phyloP scores from a whole-genome alignment of 73 alveolate species.

The Tetrahymena elliotti region DNA sequence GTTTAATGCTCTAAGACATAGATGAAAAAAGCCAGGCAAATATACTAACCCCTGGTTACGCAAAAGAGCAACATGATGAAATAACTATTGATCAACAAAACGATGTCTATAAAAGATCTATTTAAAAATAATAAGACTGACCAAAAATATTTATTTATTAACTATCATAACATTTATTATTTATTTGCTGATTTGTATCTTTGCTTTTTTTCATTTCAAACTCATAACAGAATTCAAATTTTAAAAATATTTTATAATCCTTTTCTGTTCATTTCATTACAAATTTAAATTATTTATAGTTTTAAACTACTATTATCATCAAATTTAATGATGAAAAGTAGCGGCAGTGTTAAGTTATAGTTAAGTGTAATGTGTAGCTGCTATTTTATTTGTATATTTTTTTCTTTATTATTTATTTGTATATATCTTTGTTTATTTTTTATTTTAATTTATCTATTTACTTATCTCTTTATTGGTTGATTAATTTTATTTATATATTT shows the following conservation, averaged over 20 bases:
- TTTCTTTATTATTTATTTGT: background rate
- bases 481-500: background rate
- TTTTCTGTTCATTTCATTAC: no score
- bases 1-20: background rate
- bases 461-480: background rate
- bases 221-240: no score
- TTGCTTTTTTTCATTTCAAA: no score
- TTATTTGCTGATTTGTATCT: no score
- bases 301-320: no score
- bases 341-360: no score
- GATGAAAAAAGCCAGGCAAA: background rate
- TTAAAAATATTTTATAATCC: no score
- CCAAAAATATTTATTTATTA: background rate
- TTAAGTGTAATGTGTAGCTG: background rate
- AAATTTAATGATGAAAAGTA: no score
- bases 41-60: background rate
- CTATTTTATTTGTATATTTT: background rate
- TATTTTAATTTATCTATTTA: background rate
- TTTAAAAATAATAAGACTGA: background rate
- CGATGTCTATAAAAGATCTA: background rate
- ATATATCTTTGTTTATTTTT: no score
- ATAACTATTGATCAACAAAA: background rate
- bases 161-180: no score
- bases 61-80: background rate
- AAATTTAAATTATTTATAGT: no score